These are phyloP conservation scores for Populus tremula DNA, from an alignment of 345 rosid species.

Conservation along the genomic window DNA sequence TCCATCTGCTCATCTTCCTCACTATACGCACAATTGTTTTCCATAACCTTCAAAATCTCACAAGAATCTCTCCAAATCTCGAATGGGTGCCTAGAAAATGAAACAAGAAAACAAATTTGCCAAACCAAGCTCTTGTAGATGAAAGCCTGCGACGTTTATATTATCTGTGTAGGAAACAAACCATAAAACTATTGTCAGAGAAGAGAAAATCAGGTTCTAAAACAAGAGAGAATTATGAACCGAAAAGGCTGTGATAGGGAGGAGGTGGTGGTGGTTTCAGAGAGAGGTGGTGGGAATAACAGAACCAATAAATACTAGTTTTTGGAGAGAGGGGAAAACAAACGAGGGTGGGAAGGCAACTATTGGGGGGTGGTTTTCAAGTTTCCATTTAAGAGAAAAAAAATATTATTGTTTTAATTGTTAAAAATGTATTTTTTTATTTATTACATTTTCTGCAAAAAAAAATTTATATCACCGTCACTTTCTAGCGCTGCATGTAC, in stretches of 20 bases:
- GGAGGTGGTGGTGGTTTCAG: slow-evolving; percentile 1
- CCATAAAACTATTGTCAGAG: no score
- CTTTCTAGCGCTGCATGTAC: background rate
- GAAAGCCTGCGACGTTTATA: no score
- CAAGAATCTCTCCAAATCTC: background rate
- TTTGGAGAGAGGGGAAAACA: background rate
- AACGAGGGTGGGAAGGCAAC: slow-evolving; percentile 45
- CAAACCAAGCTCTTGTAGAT: background rate
- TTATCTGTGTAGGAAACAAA: background rate
- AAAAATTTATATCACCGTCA: background rate
- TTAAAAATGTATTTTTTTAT: background rate
- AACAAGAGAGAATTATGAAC: background rate
- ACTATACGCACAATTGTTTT: slow-evolving; percentile 14
- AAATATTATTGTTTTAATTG: background rate
- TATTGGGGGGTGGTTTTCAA: slow-evolving; percentile 25
- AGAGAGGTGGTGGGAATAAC: slow-evolving; percentile 10
- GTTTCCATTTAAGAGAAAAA: slow-evolving; percentile 5
- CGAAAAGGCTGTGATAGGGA: slow-evolving; percentile 5
- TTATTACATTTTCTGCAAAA: background rate
- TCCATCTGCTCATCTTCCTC: slow-evolving; percentile 32
- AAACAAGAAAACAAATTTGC: background rate
- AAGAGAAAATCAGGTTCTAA: background rate
- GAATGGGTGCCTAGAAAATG: background rate
- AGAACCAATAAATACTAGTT: slow-evolving; percentile 37
- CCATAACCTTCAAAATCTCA: slow-evolving; percentile 26